Conservation (phyloP, 805 yeast genomes). For the Saccharomycopsis javanensis region DNA sequence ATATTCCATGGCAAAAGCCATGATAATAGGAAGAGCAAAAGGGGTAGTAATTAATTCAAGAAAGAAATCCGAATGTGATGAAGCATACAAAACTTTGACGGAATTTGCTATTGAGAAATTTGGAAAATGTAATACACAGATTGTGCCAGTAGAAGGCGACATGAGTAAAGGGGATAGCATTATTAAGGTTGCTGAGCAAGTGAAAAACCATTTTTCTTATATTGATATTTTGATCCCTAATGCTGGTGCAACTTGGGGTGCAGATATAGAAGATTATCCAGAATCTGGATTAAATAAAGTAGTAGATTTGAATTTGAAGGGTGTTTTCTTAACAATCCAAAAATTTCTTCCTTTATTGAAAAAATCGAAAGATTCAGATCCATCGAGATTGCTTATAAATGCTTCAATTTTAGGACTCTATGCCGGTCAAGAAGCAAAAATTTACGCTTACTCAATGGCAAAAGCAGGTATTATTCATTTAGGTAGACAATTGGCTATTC, state of each 20-base stretch:
- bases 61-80: slow-evolving; percentile 50
- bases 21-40: slow-evolving; percentile 52
- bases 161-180: slow-evolving; percentile 42
- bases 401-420: slow-evolving; percentile 55
- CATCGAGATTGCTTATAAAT: slow-evolving; percentile 55
- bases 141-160: slow-evolving; percentile 49
- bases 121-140: slow-evolving; percentile 23
- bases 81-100: slow-evolving; percentile 36
- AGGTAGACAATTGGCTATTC: slow-evolving; percentile 52
- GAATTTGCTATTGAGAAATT: slow-evolving; percentile 17
- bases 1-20: slow-evolving; percentile 53
- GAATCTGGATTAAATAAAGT: slow-evolving; percentile 54
- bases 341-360: slow-evolving; percentile 49
- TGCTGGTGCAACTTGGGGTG: slow-evolving; percentile 79
- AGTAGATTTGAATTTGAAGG: slow-evolving; percentile 50
- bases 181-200: slow-evolving; percentile 34
- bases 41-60: slow-evolving; percentile 57
- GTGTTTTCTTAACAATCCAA: slow-evolving; percentile 60
- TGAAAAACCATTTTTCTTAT: slow-evolving; percentile 21
- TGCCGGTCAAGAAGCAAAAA: slow-evolving; percentile 29
- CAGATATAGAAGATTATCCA: slow-evolving; percentile 49
- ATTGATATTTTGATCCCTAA: slow-evolving; percentile 62
- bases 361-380: slow-evolving; percentile 32
- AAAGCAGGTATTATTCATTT: slow-evolving; percentile 68
- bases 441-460: slow-evolving; percentile 64